Percentiles rank a stretch among this genome's conserved stretches.
Evolutionary conservation across 352 stramenopile species (phyloP).

Genomic region (Phytophthora kernoviae): DNA sequence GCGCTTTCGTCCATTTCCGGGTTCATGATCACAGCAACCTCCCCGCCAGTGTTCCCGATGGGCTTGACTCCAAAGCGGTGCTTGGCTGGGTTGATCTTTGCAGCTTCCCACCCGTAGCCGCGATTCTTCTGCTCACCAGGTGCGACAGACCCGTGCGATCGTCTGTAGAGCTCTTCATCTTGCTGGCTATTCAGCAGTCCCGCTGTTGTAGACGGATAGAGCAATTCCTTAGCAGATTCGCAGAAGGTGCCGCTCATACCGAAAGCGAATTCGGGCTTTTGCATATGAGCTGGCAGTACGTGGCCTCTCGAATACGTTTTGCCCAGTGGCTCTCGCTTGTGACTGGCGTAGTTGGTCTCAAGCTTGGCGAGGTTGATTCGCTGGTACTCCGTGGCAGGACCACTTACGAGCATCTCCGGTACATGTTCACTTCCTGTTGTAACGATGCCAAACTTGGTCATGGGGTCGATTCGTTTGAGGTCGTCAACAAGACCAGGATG

Average conservation of each 20-base stretch:
- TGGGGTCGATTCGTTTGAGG: constrained; percentile 63
- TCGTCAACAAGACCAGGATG: constrained; percentile 84
- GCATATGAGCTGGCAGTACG: constrained; percentile 61
- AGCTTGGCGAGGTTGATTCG: constrained; percentile 69
- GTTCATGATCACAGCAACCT: constrained; percentile 67
- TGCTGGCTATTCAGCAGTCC: constrained; percentile 59
- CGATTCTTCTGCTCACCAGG: constrained; percentile 88
- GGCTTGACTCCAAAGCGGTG: constrained; percentile 74
- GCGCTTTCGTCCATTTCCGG: constrained; percentile 72
- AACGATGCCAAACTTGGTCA: constrained; percentile 68
- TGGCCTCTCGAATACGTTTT: constrained; percentile 72
- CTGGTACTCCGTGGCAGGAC: constrained; percentile 59
- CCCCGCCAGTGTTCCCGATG: constrained; percentile 28
- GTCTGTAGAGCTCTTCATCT: constrained; percentile 72
- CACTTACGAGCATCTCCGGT: constrained; percentile 55
- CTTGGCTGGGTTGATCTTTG: constrained; percentile 68
- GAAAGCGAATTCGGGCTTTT: constrained; percentile 65
- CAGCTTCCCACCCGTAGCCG: constrained; percentile 79
- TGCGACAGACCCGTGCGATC: constrained; percentile 74
- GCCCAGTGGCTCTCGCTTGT: constrained; percentile 80
- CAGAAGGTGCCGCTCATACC: constrained; percentile 70
- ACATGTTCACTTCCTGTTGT: constrained; percentile 79
- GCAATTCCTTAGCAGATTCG: constrained; percentile 84
- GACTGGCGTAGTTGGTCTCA: constrained; percentile 80
- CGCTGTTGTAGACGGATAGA: constrained; percentile 63